Evolutionary conservation across 1,284 basidiomycete genomes (phyloP).

Genomic region (Fomitopsis betulina): DNA sequence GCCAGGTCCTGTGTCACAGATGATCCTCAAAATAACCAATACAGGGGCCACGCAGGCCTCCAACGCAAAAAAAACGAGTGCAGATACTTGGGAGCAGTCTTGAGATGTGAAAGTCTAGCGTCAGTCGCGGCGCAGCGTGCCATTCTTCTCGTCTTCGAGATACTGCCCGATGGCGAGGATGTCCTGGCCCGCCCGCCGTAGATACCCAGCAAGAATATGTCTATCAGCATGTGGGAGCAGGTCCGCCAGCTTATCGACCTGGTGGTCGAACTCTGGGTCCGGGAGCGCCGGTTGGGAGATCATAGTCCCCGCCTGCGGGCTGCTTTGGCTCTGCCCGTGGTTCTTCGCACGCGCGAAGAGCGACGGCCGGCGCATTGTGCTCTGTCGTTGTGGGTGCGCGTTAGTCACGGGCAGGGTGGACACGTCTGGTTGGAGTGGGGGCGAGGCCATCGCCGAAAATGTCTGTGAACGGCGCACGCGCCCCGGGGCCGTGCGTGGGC

Average conservation of each 20-base stretch:
- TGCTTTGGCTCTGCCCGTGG: conserved; percentile 13
- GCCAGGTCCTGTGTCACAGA: conserved; percentile 6
- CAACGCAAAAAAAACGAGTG: not conserved
- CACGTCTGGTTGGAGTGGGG: conserved; percentile 12
- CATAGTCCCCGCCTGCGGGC: not conserved
- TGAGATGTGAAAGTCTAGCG: not conserved
- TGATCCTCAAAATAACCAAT: not conserved
- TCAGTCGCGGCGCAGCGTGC: conserved; percentile 43
- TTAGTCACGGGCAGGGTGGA: conserved; percentile 7
- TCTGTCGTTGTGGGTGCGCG: conserved; percentile 32
- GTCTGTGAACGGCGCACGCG: conserved; percentile 63
- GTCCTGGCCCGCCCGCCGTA: conserved; percentile 71
- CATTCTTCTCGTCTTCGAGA: conserved; percentile 83
- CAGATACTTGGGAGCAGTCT: not conserved
- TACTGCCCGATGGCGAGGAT: conserved; percentile 84
- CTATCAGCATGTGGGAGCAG: conserved; percentile 76
- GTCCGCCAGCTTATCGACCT: conserved; percentile 70
- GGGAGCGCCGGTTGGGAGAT: conserved; percentile 4
- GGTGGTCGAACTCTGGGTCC: conserved; percentile 49
- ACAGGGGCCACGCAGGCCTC: conserved; percentile 1
- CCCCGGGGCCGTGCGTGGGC: conserved; percentile 67
- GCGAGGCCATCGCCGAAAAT: conserved; percentile 43
- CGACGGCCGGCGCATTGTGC: conserved; percentile 48
- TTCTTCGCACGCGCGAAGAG: conserved; percentile 32
- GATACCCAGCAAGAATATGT: conserved; percentile 64